phyloP scores from a whole-genome alignment of 768 basidiomycete species.

The Russula ochroleuca region DNA sequence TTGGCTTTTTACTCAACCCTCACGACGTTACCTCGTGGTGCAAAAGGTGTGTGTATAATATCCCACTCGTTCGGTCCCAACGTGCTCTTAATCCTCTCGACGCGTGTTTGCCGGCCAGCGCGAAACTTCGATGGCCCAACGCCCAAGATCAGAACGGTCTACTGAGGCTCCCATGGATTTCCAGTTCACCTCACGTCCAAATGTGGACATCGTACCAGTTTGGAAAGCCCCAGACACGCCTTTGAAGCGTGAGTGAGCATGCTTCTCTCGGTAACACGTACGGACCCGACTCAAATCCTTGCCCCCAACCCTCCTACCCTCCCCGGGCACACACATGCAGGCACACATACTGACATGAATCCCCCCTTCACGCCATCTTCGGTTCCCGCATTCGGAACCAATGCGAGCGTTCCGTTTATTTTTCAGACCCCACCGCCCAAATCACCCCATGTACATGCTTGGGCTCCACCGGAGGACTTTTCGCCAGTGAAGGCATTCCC shows the following conservation, averaged over 20 bases:
- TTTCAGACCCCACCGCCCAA: constrained; percentile 54
- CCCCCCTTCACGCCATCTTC: constrained; percentile 34
- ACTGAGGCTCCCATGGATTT: constrained; percentile 89
- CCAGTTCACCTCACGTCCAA: constrained; percentile 71
- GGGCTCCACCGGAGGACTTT: constrained; percentile 62
- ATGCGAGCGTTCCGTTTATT: constrained; percentile 68
- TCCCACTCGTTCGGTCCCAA: background rate
- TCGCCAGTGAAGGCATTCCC: constrained; percentile 59
- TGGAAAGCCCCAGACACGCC: constrained; percentile 61
- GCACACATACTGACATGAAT: constrained; percentile 44
- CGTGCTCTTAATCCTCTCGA: constrained; percentile 2
- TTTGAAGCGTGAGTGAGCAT: constrained; percentile 58
- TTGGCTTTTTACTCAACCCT: background rate
- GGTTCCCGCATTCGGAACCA: constrained; percentile 56
- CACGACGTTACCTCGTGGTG: background rate
- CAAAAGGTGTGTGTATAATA: constrained; percentile 7
- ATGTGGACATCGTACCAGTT: constrained; percentile 46
- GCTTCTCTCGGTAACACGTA: constrained; percentile 30
- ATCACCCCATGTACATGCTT: constrained; percentile 46
- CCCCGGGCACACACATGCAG: constrained; percentile 31
- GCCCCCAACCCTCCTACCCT: constrained; percentile 33
- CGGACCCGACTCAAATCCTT: constrained; percentile 35
- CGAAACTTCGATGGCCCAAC: constrained; percentile 14
- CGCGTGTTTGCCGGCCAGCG: constrained; percentile 18
- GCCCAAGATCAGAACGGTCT: constrained; percentile 42